phyloP scores from a whole-genome alignment of 257 asterid genomes.

The Fraxinus excelsior region DNA sequence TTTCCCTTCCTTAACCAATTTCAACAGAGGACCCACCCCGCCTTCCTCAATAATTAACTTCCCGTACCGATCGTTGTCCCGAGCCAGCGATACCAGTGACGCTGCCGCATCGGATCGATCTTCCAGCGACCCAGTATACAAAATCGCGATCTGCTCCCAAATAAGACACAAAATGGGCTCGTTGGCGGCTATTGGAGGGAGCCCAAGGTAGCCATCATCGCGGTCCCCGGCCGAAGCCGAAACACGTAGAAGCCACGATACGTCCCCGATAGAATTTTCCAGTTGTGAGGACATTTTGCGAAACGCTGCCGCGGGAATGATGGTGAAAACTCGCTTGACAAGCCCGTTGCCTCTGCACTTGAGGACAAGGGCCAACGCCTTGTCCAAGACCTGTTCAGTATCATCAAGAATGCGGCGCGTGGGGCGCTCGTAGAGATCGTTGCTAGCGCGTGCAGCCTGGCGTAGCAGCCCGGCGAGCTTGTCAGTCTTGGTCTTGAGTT shows the following conservation, averaged over 20 bases:
- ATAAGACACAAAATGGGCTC: constrained; percentile 72
- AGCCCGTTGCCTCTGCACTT: constrained; percentile 72
- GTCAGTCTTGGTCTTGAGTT: constrained; percentile 37
- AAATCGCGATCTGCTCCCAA: constrained; percentile 80
- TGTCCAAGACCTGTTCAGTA: constrained; percentile 63
- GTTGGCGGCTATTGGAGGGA: constrained; percentile 80
- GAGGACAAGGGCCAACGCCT: constrained; percentile 48
- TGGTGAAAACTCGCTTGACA: constrained; percentile 67
- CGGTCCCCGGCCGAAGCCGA: constrained; percentile 68
- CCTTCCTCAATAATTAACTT: constrained; percentile 53
- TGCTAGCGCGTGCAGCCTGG: constrained; percentile 49
- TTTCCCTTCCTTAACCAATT: constrained; percentile 59
- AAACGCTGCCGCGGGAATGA: constrained; percentile 72
- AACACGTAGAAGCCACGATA: constrained; percentile 81
- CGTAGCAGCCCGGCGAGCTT: constrained; percentile 45
- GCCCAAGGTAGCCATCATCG: constrained; percentile 62
- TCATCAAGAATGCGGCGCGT: constrained; percentile 57
- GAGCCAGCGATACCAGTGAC: constrained; percentile 63
- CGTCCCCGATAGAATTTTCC: constrained; percentile 80
- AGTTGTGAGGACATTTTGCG: constrained; percentile 61
- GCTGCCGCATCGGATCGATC: constrained; percentile 69
- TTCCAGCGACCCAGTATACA: constrained; percentile 55
- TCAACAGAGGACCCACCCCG: constrained; percentile 41
- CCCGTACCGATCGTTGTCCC: constrained; percentile 44
- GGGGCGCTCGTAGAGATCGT: constrained; percentile 48